Conservation (phyloP, 1,139 yeast species). For the Yamadazyma pseudoaaseri region DNA sequence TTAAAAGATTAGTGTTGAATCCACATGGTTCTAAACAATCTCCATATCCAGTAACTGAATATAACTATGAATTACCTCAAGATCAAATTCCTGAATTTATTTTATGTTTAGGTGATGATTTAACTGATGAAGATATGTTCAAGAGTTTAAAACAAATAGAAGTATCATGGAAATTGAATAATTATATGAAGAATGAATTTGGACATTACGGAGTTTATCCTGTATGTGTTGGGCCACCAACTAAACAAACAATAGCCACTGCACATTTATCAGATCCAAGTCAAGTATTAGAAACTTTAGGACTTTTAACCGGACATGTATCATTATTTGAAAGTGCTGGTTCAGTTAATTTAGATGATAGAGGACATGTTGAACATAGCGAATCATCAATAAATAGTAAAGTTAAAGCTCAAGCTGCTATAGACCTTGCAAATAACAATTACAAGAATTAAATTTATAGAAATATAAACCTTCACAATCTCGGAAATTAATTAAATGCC, state of each 20-base stretch:
- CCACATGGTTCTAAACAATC: constrained; percentile 53
- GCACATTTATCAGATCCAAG: constrained; percentile 85
- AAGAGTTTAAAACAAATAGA: constrained; percentile 65
- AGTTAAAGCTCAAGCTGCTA: constrained; percentile 30
- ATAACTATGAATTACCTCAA: constrained; percentile 30
- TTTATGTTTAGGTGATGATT: constrained; percentile 90
- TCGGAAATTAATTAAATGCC: too few species aligned
- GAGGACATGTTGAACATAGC: constrained; percentile 61
- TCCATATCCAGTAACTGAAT: constrained; percentile 25
- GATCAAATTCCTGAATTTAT: constrained; percentile 75
- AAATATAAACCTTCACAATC: too few species aligned
- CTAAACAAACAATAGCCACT: constrained; percentile 83
- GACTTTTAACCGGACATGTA: constrained; percentile 72
- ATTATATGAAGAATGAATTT: constrained; percentile 41
- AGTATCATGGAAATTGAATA: constrained; percentile 38
- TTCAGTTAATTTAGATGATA: constrained; percentile 67
- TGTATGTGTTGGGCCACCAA: constrained; percentile 93
- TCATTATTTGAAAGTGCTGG: constrained; percentile 77
- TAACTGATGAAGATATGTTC: constrained; percentile 98
- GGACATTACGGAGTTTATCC: constrained; percentile 73
- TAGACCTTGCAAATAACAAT: neutral
- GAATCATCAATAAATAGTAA: constrained; percentile 44
- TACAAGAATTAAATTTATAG: too few species aligned
- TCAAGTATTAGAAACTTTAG: constrained; percentile 83
- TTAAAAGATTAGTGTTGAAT: constrained; percentile 67